Percentiles rank a stretch among this genome's conserved stretches.
phyloP scores from a whole-genome alignment of 164 flowering plant genomes.

The Aristolochia californica region DNA sequence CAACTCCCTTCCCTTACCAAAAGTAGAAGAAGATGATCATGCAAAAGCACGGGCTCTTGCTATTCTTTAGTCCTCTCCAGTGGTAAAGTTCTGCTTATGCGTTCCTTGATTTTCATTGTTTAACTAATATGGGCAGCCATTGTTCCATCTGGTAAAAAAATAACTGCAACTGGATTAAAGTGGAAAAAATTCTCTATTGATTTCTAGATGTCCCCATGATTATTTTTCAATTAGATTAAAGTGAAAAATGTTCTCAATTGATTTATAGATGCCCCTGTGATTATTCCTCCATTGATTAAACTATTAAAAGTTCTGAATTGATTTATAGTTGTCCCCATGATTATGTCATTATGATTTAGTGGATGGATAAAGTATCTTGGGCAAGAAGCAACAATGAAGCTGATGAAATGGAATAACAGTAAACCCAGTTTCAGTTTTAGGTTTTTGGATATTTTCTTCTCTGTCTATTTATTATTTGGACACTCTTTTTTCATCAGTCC shows the following conservation, averaged over 20 bases:
- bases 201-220: too few relatives aligned
- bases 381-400: constrained; percentile 51
- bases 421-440: constrained; percentile 73
- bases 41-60: constrained; percentile 88
- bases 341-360: constrained; percentile 41
- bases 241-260: too few relatives aligned
- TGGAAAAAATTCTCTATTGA: too few relatives aligned
- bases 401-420: constrained; percentile 81
- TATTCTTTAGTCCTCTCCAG: constrained; percentile 83
- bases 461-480: constrained; percentile 1
- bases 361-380: constrained; percentile 86
- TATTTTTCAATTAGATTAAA: too few relatives aligned
- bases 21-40: constrained; percentile 76
- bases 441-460: constrained; percentile 20
- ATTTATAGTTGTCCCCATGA: too few relatives aligned
- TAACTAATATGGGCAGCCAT: too few relatives aligned
- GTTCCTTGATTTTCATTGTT: too few relatives aligned
- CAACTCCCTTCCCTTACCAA: constrained; percentile 67
- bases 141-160: too few relatives aligned
- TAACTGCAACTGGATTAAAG: too few relatives aligned
- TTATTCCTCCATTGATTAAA: too few relatives aligned
- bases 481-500: neutral
- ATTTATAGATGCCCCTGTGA: too few relatives aligned
- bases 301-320: too few relatives aligned
- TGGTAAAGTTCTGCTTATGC: constrained; percentile 37